Percentiles rank a stretch among this genome's conserved stretches.
phyloP scores from a whole-genome alignment of 305 asterid species.

The Fraxinus greggii region DNA sequence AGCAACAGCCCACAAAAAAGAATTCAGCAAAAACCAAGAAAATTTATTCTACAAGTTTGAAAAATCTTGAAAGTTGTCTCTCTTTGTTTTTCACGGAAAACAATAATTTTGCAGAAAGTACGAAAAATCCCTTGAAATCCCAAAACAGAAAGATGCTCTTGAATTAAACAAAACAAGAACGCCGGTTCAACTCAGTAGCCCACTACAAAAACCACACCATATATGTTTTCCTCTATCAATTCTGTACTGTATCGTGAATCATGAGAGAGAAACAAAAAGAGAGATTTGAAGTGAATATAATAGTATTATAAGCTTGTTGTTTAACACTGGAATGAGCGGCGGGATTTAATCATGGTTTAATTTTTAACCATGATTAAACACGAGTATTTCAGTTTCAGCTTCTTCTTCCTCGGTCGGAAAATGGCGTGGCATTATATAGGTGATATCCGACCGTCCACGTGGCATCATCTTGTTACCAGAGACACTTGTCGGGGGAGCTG shows the following conservation, averaged over 20 bases:
- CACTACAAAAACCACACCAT: background rate
- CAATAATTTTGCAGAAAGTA: background rate
- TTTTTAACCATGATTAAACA: background rate
- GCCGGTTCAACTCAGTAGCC: background rate
- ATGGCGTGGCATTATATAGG: slow-evolving; percentile 1
- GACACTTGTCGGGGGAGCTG: slow-evolving; percentile 21
- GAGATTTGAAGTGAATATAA: background rate
- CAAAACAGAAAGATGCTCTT: background rate
- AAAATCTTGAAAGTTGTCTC: background rate
- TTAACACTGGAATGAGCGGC: background rate
- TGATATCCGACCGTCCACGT: slow-evolving; percentile 24
- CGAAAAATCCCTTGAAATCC: background rate
- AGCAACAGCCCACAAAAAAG: background rate
- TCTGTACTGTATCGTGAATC: background rate
- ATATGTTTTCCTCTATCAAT: background rate
- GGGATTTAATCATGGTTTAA: background rate
- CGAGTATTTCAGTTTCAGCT: background rate
- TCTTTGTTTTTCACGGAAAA: background rate
- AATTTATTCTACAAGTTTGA: background rate
- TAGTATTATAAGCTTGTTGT: background rate
- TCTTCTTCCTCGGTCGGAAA: background rate
- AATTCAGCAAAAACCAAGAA: background rate
- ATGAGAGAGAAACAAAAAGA: background rate
- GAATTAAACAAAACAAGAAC: background rate
- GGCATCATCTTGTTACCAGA: slow-evolving; percentile 15